Evolutionary conservation across 164 flowering plant species (phyloP).

Genomic region (Santalum album): DNA sequence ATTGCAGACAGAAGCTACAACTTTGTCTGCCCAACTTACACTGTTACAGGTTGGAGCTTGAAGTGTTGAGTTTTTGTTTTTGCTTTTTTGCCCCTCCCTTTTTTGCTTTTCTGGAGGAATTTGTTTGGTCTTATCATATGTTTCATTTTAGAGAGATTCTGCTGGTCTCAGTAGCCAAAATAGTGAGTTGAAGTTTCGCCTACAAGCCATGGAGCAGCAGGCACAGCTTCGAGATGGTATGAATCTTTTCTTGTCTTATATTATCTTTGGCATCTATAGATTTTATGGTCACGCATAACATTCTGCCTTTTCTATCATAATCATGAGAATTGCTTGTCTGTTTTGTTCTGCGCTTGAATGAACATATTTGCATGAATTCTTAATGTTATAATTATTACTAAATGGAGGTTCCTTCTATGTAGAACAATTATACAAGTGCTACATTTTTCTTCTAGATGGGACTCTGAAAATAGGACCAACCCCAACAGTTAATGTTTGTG

Average conservation of each 20-base stretch:
- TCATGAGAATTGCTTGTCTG: no score
- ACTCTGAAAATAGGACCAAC: no score
- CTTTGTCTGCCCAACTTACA: conserved; percentile 91
- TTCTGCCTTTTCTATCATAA: no score
- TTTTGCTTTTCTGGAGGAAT: not conserved
- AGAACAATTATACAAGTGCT: no score
- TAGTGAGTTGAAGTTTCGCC: conserved; percentile 56
- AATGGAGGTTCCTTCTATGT: no score
- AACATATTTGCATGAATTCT: no score
- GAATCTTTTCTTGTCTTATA: not conserved
- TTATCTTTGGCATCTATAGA: no score
- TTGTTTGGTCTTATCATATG: not conserved
- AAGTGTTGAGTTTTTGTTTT: not conserved
- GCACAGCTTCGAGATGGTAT: conserved; percentile 70
- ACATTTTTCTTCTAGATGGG: no score
- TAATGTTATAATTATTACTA: no score
- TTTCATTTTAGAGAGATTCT: conserved; percentile 41
- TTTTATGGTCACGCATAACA: no score
- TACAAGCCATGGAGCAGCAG: conserved; percentile 78
- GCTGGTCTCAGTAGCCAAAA: conserved; percentile 47
- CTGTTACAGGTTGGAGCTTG: conserved; percentile 56
- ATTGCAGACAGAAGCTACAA: conserved; percentile 93
- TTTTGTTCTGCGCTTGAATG: no score
- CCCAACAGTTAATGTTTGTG: no score
- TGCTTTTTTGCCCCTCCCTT: not conserved